A percentile compares a stretch with the other conserved stretches of the same genome.
Conservation (phyloP, 2,329 filamentous ascomycete genomes). For the Pezicula radicicola region DNA sequence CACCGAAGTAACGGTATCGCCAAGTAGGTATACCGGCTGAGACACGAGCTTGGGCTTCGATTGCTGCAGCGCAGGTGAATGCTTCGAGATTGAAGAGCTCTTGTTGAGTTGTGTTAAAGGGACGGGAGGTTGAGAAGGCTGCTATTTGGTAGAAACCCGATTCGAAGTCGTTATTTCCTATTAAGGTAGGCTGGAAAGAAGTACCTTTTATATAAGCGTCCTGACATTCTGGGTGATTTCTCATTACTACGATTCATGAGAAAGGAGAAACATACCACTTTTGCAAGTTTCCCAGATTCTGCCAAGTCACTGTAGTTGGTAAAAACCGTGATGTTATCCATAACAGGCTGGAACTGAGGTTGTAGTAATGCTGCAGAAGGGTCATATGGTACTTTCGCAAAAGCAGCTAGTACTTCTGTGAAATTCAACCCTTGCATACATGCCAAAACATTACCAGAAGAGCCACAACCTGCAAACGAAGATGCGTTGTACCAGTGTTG, state of each 20-base stretch:
- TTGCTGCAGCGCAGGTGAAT: conserved; percentile 28
- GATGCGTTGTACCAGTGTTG: conserved; percentile 15
- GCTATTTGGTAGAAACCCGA: conserved; percentile 17
- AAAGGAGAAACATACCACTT: conserved; percentile 6
- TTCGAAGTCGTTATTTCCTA: conserved; percentile 25
- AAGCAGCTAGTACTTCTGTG: conserved; percentile 9
- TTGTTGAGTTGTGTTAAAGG: conserved; percentile 8
- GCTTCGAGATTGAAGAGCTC: conserved; percentile 15
- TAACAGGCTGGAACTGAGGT: conserved; percentile 9
- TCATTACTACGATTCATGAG: background rate
- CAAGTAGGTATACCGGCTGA: conserved; percentile 22
- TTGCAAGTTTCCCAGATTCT: conserved; percentile 9
- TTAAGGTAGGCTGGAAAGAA: conserved; percentile 5
- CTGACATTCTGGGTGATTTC: no score
- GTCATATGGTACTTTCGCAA: conserved; percentile 7
- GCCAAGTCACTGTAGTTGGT: conserved; percentile 7
- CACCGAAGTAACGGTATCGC: conserved; percentile 29
- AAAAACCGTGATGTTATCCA: conserved; percentile 12
- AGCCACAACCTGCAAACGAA: conserved; percentile 13
- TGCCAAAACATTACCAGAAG: conserved; percentile 4
- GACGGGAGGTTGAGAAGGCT: conserved; percentile 4
- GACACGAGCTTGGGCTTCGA: conserved; percentile 11
- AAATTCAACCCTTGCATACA: conserved; percentile 11
- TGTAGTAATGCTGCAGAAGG: conserved; percentile 6
- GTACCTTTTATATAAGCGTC: no score